Percentiles rank a stretch among this genome's conserved stretches.
phyloP scores from a whole-genome alignment of 495 filamentous ascomycete genomes.

The Podospora pseudopauciseta region DNA sequence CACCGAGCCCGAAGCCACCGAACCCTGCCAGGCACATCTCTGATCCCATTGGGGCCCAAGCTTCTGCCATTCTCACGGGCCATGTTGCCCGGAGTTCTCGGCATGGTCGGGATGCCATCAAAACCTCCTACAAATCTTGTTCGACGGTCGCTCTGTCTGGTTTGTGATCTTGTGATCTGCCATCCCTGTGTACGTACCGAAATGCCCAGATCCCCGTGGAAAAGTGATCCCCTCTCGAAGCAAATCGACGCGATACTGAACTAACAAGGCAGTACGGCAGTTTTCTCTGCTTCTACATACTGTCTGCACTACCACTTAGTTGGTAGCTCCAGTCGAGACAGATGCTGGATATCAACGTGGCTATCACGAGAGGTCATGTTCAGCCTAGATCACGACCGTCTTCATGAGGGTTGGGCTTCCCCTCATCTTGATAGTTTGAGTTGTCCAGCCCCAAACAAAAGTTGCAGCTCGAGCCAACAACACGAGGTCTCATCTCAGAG shows the following conservation, averaged over 20 bases:
- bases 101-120: conserved; percentile 33
- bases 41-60: conserved; percentile 4
- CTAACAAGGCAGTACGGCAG: too few relatives aligned
- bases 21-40: conserved; percentile 2
- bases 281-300: neutral
- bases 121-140: conserved; percentile 45
- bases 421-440: neutral
- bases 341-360: neutral
- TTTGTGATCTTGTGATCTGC: neutral
- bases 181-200: neutral
- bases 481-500: neutral
- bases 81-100: neutral
- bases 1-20: conserved; percentile 9
- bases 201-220: neutral
- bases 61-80: neutral
- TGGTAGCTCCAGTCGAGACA: neutral
- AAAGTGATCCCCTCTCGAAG: neutral
- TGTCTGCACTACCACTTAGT: conserved; percentile 4
- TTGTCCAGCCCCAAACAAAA: neutral
- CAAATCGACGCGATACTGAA: neutral
- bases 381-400: neutral
- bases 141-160: conserved; percentile 22
- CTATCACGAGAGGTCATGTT: neutral
- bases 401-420: neutral
- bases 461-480: neutral